A percentile compares a stretch with the other conserved stretches of the same genome.
Conservation (phyloP, 129 eudicot genomes). For the sunflower (Helianthus annuus) region HanXRQr2.0-SUNRISE NC_035449.2:35824749-35825248, state of each 20-base stretch:
- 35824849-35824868: slow-evolving; percentile 5
- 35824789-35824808: slow-evolving; percentile 65
- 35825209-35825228: background rate
- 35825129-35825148: background rate
- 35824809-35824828: slow-evolving; percentile 71
- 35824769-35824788: slow-evolving; percentile 22
- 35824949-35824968: slow-evolving; percentile 79
- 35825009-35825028: slow-evolving; percentile 5
- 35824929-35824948: slow-evolving; percentile 66
- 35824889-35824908: slow-evolving; percentile 83
- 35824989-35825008: slow-evolving; percentile 13
- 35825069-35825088: background rate
- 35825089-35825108: background rate
- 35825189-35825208: background rate
- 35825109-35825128: background rate
- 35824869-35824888: slow-evolving; percentile 5
- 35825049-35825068: background rate
- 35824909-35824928: slow-evolving; percentile 82
- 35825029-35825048: background rate
- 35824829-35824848: background rate
- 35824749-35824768: slow-evolving; percentile 10
- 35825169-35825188: background rate
- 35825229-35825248: background rate
- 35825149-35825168: background rate
- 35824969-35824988: slow-evolving; percentile 61